Evolutionary conservation across 495 filamentous ascomycete genomes (phyloP), one percentile per base, ranked within the genome.

Genomic region (Cenococcum geophilum): DNA sequence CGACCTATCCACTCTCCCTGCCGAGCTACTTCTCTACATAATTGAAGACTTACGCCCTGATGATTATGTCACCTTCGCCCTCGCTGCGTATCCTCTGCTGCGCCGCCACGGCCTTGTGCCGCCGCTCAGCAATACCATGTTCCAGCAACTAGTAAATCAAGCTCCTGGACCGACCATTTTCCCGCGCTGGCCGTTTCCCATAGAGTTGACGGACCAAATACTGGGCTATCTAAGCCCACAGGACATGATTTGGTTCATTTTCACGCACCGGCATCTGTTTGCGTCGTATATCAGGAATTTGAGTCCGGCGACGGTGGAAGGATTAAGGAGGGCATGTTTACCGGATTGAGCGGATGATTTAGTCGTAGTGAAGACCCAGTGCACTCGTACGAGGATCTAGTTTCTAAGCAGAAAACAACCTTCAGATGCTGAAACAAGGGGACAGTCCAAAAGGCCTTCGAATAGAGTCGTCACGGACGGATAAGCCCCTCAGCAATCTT

Each of bases 11-110:
- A 57, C 40, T 40, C 73, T 79, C 20, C 77, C 77, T 0, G 55
- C 70, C 8, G 77, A 80, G 61, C 69, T 78, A 14, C 51, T 79
- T 54, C 59, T 76, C 37, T 60, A 67, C 55, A 74, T 80, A 43
- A 55, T 78, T 52, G 59, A 71, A 9, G 65, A 63, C 53, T 66
- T 80, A 14, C 59, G 59, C 8, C 66, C 71, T 5, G 60, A 73
- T n/a, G 64, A 74, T 42, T 75, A 70, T 45, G 69, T 77, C 50
- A 69, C 65, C 25, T 65, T 78, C 43, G 71, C 73, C 18, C 64
- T 78, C 14, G 73, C 74, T 22, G 59, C 69, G 50, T 78, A 77
- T 60, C 69, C 70, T 5, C 66, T 72, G n/a, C 64, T 78, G 22
- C 66, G 63, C 18, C n/a, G 36, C 11, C 50, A 67, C 36, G 68